Evolutionary conservation across 106 monocot genomes (phyloP), one percentile per base, ranked within the genome.

Genomic region (Apostasia ramifera): DNA sequence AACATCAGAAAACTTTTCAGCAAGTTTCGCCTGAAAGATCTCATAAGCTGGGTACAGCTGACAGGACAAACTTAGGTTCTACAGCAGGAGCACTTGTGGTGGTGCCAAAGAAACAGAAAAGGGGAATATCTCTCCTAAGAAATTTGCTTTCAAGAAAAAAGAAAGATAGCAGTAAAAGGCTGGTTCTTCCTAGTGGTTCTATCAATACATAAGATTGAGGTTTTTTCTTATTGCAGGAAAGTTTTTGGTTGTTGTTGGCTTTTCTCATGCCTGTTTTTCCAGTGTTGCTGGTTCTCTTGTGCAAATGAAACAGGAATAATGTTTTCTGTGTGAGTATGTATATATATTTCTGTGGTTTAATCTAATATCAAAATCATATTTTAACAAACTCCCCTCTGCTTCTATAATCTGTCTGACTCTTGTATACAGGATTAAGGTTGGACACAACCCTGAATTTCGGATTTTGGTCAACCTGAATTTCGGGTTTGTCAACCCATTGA

Each of bases 31-130:
- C 12, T 12, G 44, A 62, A 2, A 62, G 44, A 3, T 43, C 62
- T 40, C 59, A 40, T 40, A 8, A 59, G 40, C 26, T 37, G 59
- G 59, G 59, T 59, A 40, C 26, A 40, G 2, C 59, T 59, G 5
- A 56, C 4, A 46, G 6, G 47, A 6, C 45, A 10, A 65, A 55
- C 15, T 44, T 14, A 3, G 55, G 46, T 14, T 11, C n/a, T 65
- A 55, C 54, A 62, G 64, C 13, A 9, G 64, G 64, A 40, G 47
- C 13, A 43, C 67, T 74, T 59, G 74, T 74, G 74, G 8, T 66
- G 59, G 66, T 74, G 58, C 58, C 42, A 1, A 74, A 67, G 37
- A 52, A 59, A 12, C 74, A 74, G 41, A 74, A 74, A n/a, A 67
- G 67, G 1, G 58, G 67, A 67, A 40, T 49, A 14, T 40, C 43